A percentile compares a stretch with the other conserved stretches of the same genome.
Conservation (phyloP, 768 basidiomycete genomes). For the Mycena haematopus region DNA sequence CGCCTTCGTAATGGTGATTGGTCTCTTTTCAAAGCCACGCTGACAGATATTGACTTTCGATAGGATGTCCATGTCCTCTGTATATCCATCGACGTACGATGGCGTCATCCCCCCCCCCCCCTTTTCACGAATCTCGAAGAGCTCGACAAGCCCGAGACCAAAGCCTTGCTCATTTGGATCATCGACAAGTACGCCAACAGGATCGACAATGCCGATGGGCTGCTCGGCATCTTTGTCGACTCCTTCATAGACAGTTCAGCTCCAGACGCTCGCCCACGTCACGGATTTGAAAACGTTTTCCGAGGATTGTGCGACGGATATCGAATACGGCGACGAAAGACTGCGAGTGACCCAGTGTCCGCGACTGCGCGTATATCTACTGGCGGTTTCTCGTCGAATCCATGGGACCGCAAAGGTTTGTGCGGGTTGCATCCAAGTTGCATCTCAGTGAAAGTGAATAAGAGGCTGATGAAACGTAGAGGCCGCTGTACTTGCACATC, state of each 20-base stretch:
- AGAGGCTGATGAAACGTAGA: constrained; percentile 28
- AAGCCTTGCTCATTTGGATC: constrained; percentile 98
- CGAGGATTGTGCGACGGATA: constrained; percentile 91
- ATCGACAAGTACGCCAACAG: constrained; percentile 98
- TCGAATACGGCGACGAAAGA: constrained; percentile 95
- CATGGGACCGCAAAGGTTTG: constrained; percentile 96
- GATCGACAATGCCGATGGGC: constrained; percentile 95
- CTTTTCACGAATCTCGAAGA: constrained; percentile 95
- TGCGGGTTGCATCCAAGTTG: background rate
- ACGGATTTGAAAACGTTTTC: constrained; percentile 98
- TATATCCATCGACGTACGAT: constrained; percentile 96
- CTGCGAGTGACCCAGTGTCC: constrained; percentile 95
- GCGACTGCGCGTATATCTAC: constrained; percentile 97
- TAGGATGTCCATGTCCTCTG: constrained; percentile 99
- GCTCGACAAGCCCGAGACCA: constrained; percentile 97
- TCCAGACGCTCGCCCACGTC: constrained; percentile 90
- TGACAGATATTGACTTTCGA: background rate
- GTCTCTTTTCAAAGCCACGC: constrained; percentile 23
- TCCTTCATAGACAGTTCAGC: constrained; percentile 89
- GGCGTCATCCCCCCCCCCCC: constrained; percentile 94
- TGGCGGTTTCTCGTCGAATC: constrained; percentile 98
- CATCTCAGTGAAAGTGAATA: too few relatives aligned
- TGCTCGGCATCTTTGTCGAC: constrained; percentile 89
- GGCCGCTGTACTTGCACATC: constrained; percentile 86
- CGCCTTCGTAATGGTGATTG: constrained; percentile 97